These are phyloP conservation scores for Panus rudis DNA, from an alignment of 768 basidiomycete species.

Conservation along the genomic window DNA sequence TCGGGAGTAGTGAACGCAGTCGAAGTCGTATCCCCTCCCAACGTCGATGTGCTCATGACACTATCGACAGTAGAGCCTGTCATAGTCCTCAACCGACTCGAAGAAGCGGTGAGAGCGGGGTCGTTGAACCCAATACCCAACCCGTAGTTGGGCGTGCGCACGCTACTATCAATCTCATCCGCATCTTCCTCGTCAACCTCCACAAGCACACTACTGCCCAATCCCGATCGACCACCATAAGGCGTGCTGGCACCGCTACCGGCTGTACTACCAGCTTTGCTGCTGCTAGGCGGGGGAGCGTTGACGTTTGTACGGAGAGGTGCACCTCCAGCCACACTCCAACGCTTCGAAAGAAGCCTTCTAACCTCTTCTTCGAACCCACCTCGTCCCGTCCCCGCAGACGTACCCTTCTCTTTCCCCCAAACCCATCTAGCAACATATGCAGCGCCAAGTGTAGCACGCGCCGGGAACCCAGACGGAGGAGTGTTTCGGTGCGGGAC, in stretches of 20 bases:
- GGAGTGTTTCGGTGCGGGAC: slow-evolving; percentile 71
- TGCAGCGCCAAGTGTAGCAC: slow-evolving; percentile 66
- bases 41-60: slow-evolving; percentile 25
- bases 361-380: slow-evolving; percentile 79
- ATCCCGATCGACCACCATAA: slow-evolving; percentile 42
- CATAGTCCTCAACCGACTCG: slow-evolving; percentile 45
- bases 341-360: slow-evolving; percentile 63
- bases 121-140: slow-evolving; percentile 36
- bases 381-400: slow-evolving; percentile 36
- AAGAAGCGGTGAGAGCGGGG: slow-evolving; percentile 27
- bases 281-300: slow-evolving; percentile 20
- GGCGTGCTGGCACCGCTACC: slow-evolving; percentile 68
- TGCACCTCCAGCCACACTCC: slow-evolving; percentile 58
- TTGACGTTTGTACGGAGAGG: slow-evolving; percentile 57
- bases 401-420: slow-evolving; percentile 50
- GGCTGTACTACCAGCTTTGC: slow-evolving; percentile 38
- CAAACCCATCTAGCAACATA: slow-evolving; percentile 85
- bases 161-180: slow-evolving; percentile 45
- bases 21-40: slow-evolving; percentile 38
- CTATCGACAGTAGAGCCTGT: slow-evolving; percentile 40
- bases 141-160: slow-evolving; percentile 20
- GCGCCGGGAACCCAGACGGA: slow-evolving; percentile 57
- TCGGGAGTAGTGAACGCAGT: slow-evolving; percentile 62
- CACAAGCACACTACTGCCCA: slow-evolving; percentile 45
- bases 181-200: slow-evolving; percentile 78